phyloP scores from a whole-genome alignment of 371 early-diverging fungal genomes.

The Batrachochytrium dendrobatidis region DNA sequence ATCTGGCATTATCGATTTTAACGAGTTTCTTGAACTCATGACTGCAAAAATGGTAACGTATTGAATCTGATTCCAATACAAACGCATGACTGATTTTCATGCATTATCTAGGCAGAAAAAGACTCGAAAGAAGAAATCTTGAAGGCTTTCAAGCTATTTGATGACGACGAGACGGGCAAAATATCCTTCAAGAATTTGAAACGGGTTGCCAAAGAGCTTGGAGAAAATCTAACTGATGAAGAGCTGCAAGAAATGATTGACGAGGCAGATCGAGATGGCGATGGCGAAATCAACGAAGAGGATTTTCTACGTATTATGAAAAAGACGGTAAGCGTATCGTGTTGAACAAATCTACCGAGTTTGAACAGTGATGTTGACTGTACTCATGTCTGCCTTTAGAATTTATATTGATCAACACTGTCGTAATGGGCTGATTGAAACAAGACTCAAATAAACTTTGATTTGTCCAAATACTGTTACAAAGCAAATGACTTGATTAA shows the following conservation, averaged over 20 bases:
- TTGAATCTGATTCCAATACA: background rate
- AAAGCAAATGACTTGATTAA: too few species aligned
- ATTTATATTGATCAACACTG: too few species aligned
- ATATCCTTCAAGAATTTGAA: conserved; percentile 32
- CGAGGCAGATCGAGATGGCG: conserved; percentile 65
- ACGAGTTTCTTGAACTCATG: conserved; percentile 34
- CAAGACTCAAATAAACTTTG: too few species aligned
- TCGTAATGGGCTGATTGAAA: too few species aligned
- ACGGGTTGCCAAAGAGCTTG: conserved; percentile 43
- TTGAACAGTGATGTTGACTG: background rate
- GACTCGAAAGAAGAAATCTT: conserved; percentile 18
- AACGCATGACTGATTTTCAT: background rate
- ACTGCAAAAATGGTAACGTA: conserved; percentile 20
- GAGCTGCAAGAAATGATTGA: conserved; percentile 73
- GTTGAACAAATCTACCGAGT: background rate
- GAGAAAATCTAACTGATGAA: conserved; percentile 53
- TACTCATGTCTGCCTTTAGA: too few species aligned
- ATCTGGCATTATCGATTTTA: conserved; percentile 35
- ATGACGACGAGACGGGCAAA: conserved; percentile 9
- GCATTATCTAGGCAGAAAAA: conserved; percentile 13
- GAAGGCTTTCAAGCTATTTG: conserved; percentile 13
- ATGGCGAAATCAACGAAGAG: conserved; percentile 48
- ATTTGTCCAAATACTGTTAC: too few species aligned
- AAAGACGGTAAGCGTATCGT: conserved; percentile 30
- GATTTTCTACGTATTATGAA: conserved; percentile 53